These are phyloP conservation scores for Mycosphaerelloides madeirae DNA, from an alignment of 2,329 filamentous ascomycete genomes.

Conservation along the genomic window DNA sequence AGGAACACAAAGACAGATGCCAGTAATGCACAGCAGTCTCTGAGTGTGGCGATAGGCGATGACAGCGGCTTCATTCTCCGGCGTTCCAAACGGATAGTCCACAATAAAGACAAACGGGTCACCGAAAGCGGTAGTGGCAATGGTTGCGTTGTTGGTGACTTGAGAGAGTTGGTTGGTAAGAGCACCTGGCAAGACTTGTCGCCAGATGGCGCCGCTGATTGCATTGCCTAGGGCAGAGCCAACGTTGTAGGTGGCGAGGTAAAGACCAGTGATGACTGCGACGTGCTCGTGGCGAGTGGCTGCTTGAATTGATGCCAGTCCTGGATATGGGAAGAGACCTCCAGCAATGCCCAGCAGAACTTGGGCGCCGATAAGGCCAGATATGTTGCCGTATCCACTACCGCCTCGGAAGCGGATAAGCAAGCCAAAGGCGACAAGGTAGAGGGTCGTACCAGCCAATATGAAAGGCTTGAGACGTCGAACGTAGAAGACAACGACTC, in stretches of 20 bases:
- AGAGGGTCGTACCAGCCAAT: constrained; percentile 55
- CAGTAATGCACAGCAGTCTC: constrained; percentile 47
- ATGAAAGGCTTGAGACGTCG: constrained; percentile 62
- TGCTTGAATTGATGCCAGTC: constrained; percentile 49
- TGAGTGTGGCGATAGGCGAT: constrained; percentile 45
- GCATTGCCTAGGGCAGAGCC: constrained; percentile 57
- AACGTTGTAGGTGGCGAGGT: constrained; percentile 56
- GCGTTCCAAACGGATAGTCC: constrained; percentile 42
- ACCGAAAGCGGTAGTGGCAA: constrained; percentile 39
- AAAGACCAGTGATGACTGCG: constrained; percentile 55
- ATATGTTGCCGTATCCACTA: constrained; percentile 38
- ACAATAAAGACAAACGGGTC: constrained; percentile 38
- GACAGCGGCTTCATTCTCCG: constrained; percentile 41
- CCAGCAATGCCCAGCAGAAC: constrained; percentile 59
- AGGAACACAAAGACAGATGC: constrained; percentile 45
- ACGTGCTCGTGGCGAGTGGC: constrained; percentile 53
- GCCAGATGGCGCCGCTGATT: constrained; percentile 53
- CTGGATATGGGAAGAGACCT: constrained; percentile 56
- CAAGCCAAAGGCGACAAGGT: constrained; percentile 61
- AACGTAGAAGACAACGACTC: constrained; percentile 53
- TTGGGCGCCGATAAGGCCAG: constrained; percentile 59
- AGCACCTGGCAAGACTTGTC: constrained; percentile 49
- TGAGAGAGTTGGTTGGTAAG: constrained; percentile 36
- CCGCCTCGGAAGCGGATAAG: constrained; percentile 60
- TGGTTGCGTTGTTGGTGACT: constrained; percentile 33